Evolutionary conservation across 805 yeast species (phyloP), one percentile per base, ranked within the genome.

Genomic region (Groenewaldozyma tartarivorans): DNA sequence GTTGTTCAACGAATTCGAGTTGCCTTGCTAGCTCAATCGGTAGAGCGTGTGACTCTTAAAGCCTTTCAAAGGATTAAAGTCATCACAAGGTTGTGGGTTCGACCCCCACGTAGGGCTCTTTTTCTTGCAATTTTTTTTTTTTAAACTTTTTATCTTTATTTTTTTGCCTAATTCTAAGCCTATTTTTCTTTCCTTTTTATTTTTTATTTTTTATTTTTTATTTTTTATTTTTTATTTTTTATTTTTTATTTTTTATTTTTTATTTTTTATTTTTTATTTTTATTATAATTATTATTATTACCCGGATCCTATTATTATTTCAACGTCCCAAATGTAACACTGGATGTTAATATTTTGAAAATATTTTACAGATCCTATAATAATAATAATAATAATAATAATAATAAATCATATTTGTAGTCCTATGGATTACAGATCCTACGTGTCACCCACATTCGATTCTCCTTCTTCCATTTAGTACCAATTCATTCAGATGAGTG

Each of bases 21-120:
- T 18, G 49, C 55, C 55, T 46, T 44, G 56, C 56, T 52, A 52
- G 56, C 56, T 52, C 56, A 52, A 52, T 52, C 52, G 56, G 56
- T 50, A 52, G 56, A 52, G 56, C 56, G 56, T 52, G 55, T 51
- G 56, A 52, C 56, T 52, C 56, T 52, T 52, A 52, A 33, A 31
- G 30, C 39, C 35, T 40, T n/a, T 15, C 36, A 22, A 15, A 46
- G 36, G 47, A 48, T 48, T 27, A 43, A 35, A 48, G 56, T 48
- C 46, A 52, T 52, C 56, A 51, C 55, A 52, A 52, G 56, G 56
- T 52, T 52, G 56, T 52, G 56, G 56, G 56, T 52, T 52, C 56
- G 56, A 52, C 55, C 53, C 56, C 56, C 56, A 52, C 56, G 56
- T 52, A 46, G 52, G 56, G 56, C 52, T 50, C 15, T 24, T 40